These are phyloP conservation scores for Penicillium daleae DNA, from an alignment of 495 filamentous ascomycete genomes.

Conservation along the genomic window DNA sequence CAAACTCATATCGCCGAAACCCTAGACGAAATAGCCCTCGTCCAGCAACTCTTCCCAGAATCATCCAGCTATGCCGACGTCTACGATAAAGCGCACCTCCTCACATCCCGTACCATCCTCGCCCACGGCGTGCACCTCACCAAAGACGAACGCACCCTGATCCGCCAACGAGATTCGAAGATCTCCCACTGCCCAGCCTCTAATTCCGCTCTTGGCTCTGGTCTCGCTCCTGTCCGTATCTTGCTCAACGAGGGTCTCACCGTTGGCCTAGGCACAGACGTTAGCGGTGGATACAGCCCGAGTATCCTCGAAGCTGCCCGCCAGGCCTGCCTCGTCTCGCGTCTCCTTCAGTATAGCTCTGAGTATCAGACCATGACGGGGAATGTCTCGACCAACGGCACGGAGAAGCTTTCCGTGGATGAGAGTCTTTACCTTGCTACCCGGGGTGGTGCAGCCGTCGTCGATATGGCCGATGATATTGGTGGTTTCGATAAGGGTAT, in stretches of 20 bases:
- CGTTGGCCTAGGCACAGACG: conserved; percentile 86
- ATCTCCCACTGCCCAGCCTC: conserved; percentile 85
- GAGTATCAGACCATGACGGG: conserved; percentile 2
- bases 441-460: conserved; percentile 75
- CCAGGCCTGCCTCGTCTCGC: conserved; percentile 74
- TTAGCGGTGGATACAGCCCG: conserved; percentile 81
- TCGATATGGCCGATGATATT: conserved; percentile 68
- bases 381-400: conserved; percentile 20
- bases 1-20: conserved; percentile 97
- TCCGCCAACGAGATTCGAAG: conserved; percentile 62
- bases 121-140: conserved; percentile 84
- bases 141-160: conserved; percentile 80
- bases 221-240: conserved; percentile 70
- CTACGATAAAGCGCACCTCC: conserved; percentile 72
- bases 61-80: conserved; percentile 69
- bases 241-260: conserved; percentile 72
- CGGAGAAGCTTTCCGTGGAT: conserved; percentile 69
- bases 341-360: conserved; percentile 45
- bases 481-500: conserved; percentile 81
- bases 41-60: conserved; percentile 70
- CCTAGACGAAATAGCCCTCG: conserved; percentile 68
- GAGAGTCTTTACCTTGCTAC: conserved; percentile 88
- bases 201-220: conserved; percentile 78
- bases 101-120: conserved; percentile 77
- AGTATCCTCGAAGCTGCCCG: conserved; percentile 78